A percentile compares a stretch with the other conserved stretches of the same genome.
Evolutionary conservation across 2,329 filamentous ascomycete genomes (phyloP).

Genomic region (Sarocladium oryzae): DNA sequence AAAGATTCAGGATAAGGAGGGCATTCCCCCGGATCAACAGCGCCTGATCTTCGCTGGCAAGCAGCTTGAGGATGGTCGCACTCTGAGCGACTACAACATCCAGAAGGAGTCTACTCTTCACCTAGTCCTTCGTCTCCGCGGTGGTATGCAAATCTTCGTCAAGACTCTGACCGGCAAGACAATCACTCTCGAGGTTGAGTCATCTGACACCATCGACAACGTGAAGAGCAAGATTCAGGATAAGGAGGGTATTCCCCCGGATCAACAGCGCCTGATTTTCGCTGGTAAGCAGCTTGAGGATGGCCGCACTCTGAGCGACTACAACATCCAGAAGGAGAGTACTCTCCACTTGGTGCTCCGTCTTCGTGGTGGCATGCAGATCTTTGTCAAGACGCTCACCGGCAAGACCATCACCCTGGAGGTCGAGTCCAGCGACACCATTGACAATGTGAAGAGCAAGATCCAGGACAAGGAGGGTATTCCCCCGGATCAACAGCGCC

Average conservation of each 20-base stretch:
- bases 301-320: conserved; percentile 81
- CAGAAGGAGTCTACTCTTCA: conserved; percentile 85
- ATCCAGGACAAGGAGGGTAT: conserved; percentile 99
- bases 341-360: conserved; percentile 83
- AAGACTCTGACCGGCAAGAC: conserved; percentile 91
- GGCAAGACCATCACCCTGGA: conserved; percentile 93
- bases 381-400: conserved; percentile 76
- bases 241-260: conserved; percentile 94
- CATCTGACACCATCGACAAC: conserved; percentile 88
- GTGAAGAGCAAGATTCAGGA: conserved; percentile 98
- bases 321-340: conserved; percentile 94
- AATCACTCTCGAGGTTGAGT: conserved; percentile 87
- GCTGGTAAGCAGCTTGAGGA: conserved; percentile 95
- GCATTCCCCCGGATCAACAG: conserved; percentile 91
- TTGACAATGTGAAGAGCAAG: conserved; percentile 96
- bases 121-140: conserved; percentile 72
- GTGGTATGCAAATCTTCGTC: conserved; percentile 73
- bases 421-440: conserved; percentile 84
- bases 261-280: conserved; percentile 94
- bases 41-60: conserved; percentile 91
- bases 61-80: conserved; percentile 88
- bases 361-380: conserved; percentile 84
- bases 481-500: conserved; percentile 88
- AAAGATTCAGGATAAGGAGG: conserved; percentile 92
- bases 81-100: conserved; percentile 92